A percentile compares a stretch with the other conserved stretches of the same genome.
Conservation (phyloP, 306 rosid species). For the Vigna angularis region DNA sequence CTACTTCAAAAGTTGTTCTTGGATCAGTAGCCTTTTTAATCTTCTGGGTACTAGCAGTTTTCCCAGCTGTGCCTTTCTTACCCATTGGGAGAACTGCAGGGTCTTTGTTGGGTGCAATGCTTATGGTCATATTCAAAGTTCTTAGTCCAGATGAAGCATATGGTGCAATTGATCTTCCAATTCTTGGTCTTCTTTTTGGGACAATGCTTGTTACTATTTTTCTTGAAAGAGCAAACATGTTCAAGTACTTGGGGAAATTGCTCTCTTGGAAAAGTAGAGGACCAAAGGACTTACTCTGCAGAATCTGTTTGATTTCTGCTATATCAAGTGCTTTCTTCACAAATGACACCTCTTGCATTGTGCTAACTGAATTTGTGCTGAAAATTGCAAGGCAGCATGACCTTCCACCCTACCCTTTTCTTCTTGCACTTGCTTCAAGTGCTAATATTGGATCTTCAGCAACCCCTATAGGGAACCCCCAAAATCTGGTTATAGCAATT, state of each 20-base stretch:
- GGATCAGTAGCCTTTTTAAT: constrained; percentile 81
- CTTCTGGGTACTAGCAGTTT: constrained; percentile 90
- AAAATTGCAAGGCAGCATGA: constrained; percentile 88
- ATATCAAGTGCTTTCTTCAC: constrained; percentile 87
- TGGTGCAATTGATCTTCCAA: constrained; percentile 78
- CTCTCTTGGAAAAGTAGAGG: constrained; percentile 88
- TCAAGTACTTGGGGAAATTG: constrained; percentile 79
- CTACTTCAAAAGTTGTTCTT: constrained; percentile 68
- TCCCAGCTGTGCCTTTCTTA: constrained; percentile 84
- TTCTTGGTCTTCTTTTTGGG: constrained; percentile 90
- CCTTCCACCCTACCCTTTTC: constrained; percentile 88
- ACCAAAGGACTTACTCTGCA: constrained; percentile 78
- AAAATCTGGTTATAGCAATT: constrained; percentile 83
- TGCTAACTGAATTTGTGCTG: constrained; percentile 85
- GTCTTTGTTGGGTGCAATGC: constrained; percentile 87
- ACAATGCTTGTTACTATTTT: constrained; percentile 93
- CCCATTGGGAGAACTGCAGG: constrained; percentile 96
- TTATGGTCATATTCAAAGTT: constrained; percentile 75
- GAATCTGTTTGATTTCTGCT: constrained; percentile 87
- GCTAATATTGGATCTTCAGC: constrained; percentile 93
- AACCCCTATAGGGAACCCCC: constrained; percentile 95
- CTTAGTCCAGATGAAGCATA: constrained; percentile 79
- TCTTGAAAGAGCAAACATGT: constrained; percentile 94
- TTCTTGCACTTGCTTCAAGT: constrained; percentile 92
- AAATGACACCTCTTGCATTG: constrained; percentile 88